Evolutionary conservation across 805 yeast species (phyloP).

Genomic region (Candida tallmaniae): DNA sequence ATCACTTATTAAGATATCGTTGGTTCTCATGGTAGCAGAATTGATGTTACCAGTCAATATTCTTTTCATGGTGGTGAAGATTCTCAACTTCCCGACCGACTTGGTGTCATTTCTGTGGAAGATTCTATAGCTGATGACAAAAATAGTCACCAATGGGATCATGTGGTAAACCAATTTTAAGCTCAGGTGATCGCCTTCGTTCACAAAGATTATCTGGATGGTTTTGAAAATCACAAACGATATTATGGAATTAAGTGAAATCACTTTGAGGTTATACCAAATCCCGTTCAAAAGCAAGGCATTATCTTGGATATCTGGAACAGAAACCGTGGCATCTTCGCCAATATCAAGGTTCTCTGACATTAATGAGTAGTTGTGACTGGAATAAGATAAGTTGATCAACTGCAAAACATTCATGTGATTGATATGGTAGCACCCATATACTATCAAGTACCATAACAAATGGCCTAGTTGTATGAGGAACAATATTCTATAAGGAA

Average conservation of each 20-base stretch:
- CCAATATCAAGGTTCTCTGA: constrained; percentile 22
- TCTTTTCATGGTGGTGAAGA: constrained; percentile 48
- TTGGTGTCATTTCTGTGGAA: constrained; percentile 27
- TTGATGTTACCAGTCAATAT: constrained; percentile 59
- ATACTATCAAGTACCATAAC: constrained; percentile 49
- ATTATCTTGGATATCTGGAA: constrained; percentile 30
- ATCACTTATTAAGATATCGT: constrained; percentile 82
- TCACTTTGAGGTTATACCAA: constrained; percentile 25
- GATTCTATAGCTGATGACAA: constrained; percentile 26
- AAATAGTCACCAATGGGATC: constrained; percentile 37
- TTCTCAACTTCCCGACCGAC: constrained; percentile 38
- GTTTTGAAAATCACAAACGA: constrained; percentile 10
- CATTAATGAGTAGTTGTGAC: constrained; percentile 30
- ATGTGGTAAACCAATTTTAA: constrained; percentile 11
- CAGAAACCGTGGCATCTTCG: constrained; percentile 26
- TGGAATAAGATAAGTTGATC: constrained; percentile 37
- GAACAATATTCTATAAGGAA: constrained; percentile 43
- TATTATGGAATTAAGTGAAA: constrained; percentile 17
- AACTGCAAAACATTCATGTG: constrained; percentile 45
- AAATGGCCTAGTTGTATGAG: constrained; percentile 47
- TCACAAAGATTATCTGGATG: constrained; percentile 9
- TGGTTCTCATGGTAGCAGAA: constrained; percentile 51
- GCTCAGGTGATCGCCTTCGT: constrained; percentile 8
- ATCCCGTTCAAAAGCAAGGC: constrained; percentile 28
- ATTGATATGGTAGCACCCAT: constrained; percentile 27